Evolutionary conservation across 2,329 filamentous ascomycete species (phyloP), one percentile per base, ranked within the genome.

Genomic region (Meredithiella fracta): DNA sequence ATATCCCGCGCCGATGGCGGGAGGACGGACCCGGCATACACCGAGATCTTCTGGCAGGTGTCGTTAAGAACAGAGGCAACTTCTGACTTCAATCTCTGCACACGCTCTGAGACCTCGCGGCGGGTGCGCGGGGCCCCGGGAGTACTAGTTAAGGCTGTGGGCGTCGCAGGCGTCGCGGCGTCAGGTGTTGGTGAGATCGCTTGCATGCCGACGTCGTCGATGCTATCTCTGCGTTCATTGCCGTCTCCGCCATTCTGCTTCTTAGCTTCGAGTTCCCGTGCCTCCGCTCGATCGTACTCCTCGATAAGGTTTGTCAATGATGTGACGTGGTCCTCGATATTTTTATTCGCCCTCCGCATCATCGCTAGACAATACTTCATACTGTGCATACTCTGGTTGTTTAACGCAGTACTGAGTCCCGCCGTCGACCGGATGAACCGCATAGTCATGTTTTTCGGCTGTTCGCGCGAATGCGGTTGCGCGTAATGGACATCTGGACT

Each of bases 381-480:
- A 59, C 85, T 92, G 53, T 82, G 79, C 7, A 96, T 71, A 22
- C 87, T 94, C 64, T 92, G 85, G 17, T 94, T 85, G 63, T 85
- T 94, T 77, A 98, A 88, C 1, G 92, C 89, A 15, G 94, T 83
- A 60, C 89, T 89, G 0, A 97, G 76, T 0, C 89, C 91, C 0
- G 89, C 94, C 0, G 91, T 96, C 3, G 87, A 90, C 66, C 94
- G 86, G 61, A 95, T 85, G 17, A 96, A 73, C 14, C 89, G 82
- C 58, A 55, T 57, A 3, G 51, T 55, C 51, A 57, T 37, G n/a
- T 56, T 59, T 7, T 53, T 53, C 4, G 51, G 34, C 5, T 34
- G 52, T 15, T 40, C 52, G 14, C 42, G 54, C 15, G 31, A 29
- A 47, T 34, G 25, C 15, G n/a, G 54, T 31, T 44, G 53, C 14